Base-by-base conservation (phyloP, 768 basidiomycete species). In the Boletus subparvulus region DNA sequence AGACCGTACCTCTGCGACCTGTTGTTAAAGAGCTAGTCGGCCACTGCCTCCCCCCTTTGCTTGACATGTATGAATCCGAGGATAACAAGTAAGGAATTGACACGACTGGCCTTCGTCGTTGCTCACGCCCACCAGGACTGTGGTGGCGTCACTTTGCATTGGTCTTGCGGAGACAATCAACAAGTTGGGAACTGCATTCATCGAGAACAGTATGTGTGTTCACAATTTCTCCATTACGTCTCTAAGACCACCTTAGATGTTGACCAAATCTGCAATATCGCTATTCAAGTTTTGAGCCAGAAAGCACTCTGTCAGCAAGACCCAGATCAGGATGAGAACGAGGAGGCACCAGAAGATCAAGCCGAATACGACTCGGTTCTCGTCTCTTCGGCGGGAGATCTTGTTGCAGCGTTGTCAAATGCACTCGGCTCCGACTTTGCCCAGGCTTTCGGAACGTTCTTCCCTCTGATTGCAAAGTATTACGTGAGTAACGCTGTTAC, bases 301-400 rank as follows among this genome's bases (percentile, higher is more conserved):
- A 97, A 96, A 75, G 92, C 94, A 0, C 82, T 93, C 63, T 98
- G 96, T 76, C 97, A 99, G 73, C 90, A 94, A 71, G 94, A 96
- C 66, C 93, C 94, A 46, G 94, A 96, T 68, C 90, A 91, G 61
- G 94, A 94, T 62, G 92, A 93, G 61, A 82, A 81, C 5, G 90
- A 90, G 26, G 91, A 92, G 64, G 88, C 87, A 26, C 88, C 87
- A 9, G 91, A 92, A 69, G 92, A 92, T 60, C 88, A 90, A 66
- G 94, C 95, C 2, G 97, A 99, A 76, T 96, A 94, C 70, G 97
- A 99, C 70, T 92, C 95, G 4, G 91, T 97, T 52, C 81, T 99
- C 55, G 90, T 98, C 68, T 91, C 92, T 28, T 87, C 94, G 26
- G 96, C 96, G 28, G 90, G 89, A 41, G 97, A 99, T 69, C 87